phyloP scores from a whole-genome alignment of 805 yeast species.

The Candida patagonica region DNA sequence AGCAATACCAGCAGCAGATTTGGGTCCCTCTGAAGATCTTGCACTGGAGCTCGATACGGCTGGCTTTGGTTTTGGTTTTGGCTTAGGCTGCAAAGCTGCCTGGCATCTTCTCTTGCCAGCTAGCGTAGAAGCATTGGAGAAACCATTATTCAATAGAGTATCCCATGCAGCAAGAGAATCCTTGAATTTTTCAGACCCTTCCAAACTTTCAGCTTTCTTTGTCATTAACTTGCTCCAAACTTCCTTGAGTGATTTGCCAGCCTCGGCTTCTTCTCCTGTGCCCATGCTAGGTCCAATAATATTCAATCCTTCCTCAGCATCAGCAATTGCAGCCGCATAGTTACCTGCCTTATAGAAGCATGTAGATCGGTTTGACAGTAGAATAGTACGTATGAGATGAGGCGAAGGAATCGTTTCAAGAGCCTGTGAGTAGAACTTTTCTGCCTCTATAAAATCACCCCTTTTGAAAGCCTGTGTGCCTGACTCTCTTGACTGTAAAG shows the following conservation, averaged over 20 bases:
- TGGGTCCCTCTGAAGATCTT: conserved; percentile 12
- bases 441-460: conserved; percentile 76
- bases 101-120: conserved; percentile 80
- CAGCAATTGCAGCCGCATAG: conserved; percentile 41
- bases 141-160: conserved; percentile 57
- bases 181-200: conserved; percentile 60
- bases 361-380: conserved; percentile 67
- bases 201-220: conserved; percentile 77
- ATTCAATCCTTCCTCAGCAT: conserved; percentile 40
- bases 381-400: conserved; percentile 59
- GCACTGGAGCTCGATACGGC: conserved; percentile 4
- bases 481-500: conserved; percentile 24
- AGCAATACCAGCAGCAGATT: conserved; percentile 29
- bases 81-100: conserved; percentile 37
- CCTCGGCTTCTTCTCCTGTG: conserved; percentile 35
- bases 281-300: conserved; percentile 32
- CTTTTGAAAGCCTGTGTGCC: conserved; percentile 60
- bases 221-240: conserved; percentile 66
- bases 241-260: conserved; percentile 48
- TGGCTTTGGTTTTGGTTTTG: conserved; percentile 15
- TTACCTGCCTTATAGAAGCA: conserved; percentile 64
- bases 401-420: conserved; percentile 48
- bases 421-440: conserved; percentile 47
- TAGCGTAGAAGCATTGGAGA: conserved; percentile 50
- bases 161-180: conserved; percentile 57